These are phyloP conservation scores for Aureobasidium sp. DNA, from an alignment of 2,329 filamentous ascomycete species.

Conservation along the genomic window DNA sequence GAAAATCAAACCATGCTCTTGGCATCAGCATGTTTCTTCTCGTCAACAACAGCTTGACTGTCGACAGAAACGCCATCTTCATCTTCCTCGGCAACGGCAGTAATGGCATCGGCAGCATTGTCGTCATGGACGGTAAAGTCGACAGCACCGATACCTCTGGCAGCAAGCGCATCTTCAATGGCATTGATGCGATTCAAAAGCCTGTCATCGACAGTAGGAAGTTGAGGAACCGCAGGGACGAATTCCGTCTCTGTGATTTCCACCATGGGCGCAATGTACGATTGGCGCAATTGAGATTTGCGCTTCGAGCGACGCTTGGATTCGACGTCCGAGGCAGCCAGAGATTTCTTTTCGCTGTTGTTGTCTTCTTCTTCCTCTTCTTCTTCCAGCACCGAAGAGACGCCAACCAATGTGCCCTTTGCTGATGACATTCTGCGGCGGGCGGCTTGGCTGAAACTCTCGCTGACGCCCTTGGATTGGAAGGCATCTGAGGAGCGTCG, in stretches of 20 bases:
- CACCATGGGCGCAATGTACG: background rate
- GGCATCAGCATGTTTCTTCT: constrained; percentile 5
- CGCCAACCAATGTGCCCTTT: background rate
- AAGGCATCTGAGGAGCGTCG: background rate
- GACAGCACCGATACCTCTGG: constrained; percentile 2
- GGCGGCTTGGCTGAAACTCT: background rate
- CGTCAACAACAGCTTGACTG: background rate
- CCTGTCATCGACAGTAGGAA: background rate
- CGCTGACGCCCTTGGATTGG: background rate
- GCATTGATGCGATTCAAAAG: constrained; percentile 1
- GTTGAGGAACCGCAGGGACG: background rate
- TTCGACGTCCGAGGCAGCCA: background rate
- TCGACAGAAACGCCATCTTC: background rate
- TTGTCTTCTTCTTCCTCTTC: background rate
- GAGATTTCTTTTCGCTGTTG: background rate
- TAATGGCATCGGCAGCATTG: too few species aligned
- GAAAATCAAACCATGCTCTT: constrained; percentile 14
- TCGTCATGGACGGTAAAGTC: constrained; percentile 13
- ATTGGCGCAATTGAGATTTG: background rate
- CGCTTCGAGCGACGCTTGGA: constrained; percentile 3
- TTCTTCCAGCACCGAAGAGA: background rate
- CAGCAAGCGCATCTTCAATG: constrained; percentile 2
- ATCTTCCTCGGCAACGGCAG: background rate
- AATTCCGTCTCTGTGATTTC: background rate
- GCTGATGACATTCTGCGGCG: background rate